Conservation (phyloP, 2,329 filamentous ascomycete species). For the Scedosporium boydii region DNA sequence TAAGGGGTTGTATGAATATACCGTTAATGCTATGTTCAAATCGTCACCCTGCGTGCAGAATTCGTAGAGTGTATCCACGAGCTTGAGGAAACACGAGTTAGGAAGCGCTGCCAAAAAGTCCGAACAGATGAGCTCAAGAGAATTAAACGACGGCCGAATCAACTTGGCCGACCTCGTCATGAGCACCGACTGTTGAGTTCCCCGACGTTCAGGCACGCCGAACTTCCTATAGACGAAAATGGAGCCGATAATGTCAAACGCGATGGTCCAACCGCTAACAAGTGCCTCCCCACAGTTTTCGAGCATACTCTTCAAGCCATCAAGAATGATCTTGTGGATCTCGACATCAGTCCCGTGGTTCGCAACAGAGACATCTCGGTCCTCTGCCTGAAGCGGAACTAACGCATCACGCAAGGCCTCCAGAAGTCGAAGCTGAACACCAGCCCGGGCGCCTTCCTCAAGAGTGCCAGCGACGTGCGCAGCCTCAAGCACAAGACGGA, state of each 20-base stretch:
- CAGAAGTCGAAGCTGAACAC: constrained; percentile 65
- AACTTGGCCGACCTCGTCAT: constrained; percentile 60
- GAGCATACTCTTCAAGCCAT: constrained; percentile 71
- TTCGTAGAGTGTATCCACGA: constrained; percentile 80
- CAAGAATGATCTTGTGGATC: constrained; percentile 70
- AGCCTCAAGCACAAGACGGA: constrained; percentile 47
- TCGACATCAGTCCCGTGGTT: constrained; percentile 60
- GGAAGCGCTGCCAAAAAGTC: constrained; percentile 76
- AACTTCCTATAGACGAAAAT: constrained; percentile 52
- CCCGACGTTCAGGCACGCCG: constrained; percentile 21
- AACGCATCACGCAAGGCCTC: constrained; percentile 55
- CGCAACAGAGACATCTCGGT: constrained; percentile 44
- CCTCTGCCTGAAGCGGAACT: constrained; percentile 42
- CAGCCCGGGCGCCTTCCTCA: constrained; percentile 39
- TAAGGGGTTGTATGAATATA: constrained; percentile 27
- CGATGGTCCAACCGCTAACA: constrained; percentile 72
- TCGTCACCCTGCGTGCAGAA: constrained; percentile 88
- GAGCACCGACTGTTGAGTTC: constrained; percentile 23
- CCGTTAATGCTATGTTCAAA: constrained; percentile 87
- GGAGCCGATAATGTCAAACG: constrained; percentile 76
- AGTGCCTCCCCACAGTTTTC: constrained; percentile 84
- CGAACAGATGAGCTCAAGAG: constrained; percentile 84
- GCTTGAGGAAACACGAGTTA: constrained; percentile 60
- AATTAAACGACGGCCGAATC: constrained; percentile 79
- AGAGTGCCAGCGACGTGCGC: constrained; percentile 46